phyloP scores from a whole-genome alignment of 768 basidiomycete species.

The Sarcomyxa edulis region DNA sequence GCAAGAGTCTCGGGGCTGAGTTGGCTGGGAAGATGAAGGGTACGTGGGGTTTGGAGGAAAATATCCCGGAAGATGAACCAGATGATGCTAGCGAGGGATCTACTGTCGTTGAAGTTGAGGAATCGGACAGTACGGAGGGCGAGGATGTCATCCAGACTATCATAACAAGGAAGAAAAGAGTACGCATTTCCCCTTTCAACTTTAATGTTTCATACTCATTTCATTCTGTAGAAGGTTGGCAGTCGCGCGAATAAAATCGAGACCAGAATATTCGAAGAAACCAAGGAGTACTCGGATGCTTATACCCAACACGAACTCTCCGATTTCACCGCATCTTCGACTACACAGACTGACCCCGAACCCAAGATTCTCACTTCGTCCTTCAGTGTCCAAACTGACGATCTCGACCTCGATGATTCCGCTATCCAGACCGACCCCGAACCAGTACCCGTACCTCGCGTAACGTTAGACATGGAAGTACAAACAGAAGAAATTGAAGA shows the following conservation, averaged over 20 bases:
- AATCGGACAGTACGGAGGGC: slow-evolving; percentile 48
- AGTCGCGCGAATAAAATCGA: slow-evolving; percentile 51
- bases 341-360: slow-evolving; percentile 60
- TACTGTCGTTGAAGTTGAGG: slow-evolving; percentile 27
- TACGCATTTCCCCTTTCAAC: slow-evolving; percentile 18
- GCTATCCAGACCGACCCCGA: slow-evolving; percentile 27
- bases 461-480: slow-evolving; percentile 51
- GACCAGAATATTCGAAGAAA: slow-evolving; percentile 51
- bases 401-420: slow-evolving; percentile 17
- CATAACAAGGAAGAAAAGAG: slow-evolving; percentile 79
- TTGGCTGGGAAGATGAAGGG: slow-evolving; percentile 56
- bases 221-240: slow-evolving; percentile 54
- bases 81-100: slow-evolving; percentile 23
- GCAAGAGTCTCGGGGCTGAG: slow-evolving; percentile 75
- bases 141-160: slow-evolving; percentile 85
- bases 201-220: slow-evolving; percentile 3
- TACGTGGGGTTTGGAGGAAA: slow-evolving; percentile 32
- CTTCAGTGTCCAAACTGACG: slow-evolving; percentile 57
- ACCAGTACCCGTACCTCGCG: slow-evolving; percentile 28
- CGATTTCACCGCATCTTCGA: slow-evolving; percentile 39
- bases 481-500: slow-evolving; percentile 52
- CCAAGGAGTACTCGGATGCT: slow-evolving; percentile 73
- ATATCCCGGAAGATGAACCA: slow-evolving; percentile 28
- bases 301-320: slow-evolving; percentile 64
- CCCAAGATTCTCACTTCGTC: slow-evolving; percentile 41